Conservation (phyloP, 2,329 filamentous ascomycete species). For the Neonectria faginata region DNA sequence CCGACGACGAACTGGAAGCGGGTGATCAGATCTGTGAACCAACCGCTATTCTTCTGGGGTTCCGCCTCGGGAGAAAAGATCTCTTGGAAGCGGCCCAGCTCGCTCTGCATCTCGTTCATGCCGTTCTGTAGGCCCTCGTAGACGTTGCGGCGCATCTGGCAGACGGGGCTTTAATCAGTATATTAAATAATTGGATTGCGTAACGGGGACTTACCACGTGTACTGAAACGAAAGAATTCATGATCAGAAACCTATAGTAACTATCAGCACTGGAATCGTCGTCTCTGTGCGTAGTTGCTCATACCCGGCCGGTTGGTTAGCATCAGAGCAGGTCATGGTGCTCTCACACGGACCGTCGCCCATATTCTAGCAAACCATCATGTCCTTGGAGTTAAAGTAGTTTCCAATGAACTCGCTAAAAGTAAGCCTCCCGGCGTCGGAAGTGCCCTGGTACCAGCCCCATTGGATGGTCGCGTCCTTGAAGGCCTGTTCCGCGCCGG, state of each 20-base stretch:
- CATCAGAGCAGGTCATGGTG: neutral
- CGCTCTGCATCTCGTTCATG: constrained; percentile 14
- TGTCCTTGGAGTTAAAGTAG: neutral
- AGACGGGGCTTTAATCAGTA: neutral
- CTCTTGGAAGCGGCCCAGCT: neutral
- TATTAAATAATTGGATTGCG: neutral
- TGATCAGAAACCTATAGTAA: neutral
- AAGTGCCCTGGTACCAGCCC: neutral
- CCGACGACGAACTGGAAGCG: neutral
- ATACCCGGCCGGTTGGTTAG: constrained; percentile 12
- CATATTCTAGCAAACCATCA: constrained; percentile 9
- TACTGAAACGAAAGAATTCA: constrained; percentile 7
- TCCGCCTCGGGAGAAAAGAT: neutral
- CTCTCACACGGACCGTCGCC: constrained; percentile 9
- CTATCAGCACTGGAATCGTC: neutral
- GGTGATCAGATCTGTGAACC: constrained; percentile 4
- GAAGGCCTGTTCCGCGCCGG: neutral
- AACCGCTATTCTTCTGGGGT: neutral
- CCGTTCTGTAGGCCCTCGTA: neutral
- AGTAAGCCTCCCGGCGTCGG: neutral
- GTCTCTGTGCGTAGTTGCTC: neutral
- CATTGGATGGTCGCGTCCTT: neutral
- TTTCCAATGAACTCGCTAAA: constrained; percentile 2
- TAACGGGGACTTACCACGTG: constrained; percentile 2
- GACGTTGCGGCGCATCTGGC: constrained; percentile 7